Conservation (phyloP, 1,139 yeast genomes). For the Ogataea hybrid region DNA sequence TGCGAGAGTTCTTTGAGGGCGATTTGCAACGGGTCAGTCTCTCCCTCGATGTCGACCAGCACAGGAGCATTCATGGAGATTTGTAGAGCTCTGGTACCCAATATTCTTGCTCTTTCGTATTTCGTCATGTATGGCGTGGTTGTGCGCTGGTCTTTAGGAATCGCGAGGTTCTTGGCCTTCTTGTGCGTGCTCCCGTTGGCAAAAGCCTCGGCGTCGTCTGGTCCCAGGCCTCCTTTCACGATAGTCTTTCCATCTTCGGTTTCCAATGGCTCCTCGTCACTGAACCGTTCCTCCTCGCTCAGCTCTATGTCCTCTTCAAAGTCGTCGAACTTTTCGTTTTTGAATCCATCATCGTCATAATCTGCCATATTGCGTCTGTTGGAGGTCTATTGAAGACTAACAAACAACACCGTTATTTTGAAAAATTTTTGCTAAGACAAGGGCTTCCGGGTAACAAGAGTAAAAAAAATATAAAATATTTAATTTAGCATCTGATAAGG, state of each 20-base stretch:
- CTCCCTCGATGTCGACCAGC: conserved; percentile 96
- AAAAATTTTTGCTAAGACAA: conserved; percentile 7
- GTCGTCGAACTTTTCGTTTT: conserved; percentile 21
- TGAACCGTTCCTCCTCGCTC: conserved; percentile 35
- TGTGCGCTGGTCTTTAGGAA: conserved; percentile 81
- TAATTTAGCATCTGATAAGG: background rate
- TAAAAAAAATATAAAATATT: background rate
- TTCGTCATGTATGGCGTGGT: conserved; percentile 99
- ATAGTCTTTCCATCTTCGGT: conserved; percentile 72
- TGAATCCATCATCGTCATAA: conserved; percentile 36
- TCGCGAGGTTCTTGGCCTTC: conserved; percentile 75
- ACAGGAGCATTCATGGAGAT: conserved; percentile 98
- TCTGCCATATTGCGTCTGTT: conserved; percentile 40
- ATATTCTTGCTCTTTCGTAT: conserved; percentile 93
- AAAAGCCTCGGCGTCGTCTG: conserved; percentile 42
- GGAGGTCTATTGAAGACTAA: conserved; percentile 3
- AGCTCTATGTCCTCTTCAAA: conserved; percentile 26
- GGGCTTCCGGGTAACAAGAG: conserved; percentile 10
- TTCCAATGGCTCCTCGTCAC: conserved; percentile 38
- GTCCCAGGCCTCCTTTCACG: conserved; percentile 65
- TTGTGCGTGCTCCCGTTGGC: conserved; percentile 47
- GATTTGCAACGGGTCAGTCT: conserved; percentile 97
- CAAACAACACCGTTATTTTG: conserved; percentile 3
- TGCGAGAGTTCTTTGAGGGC: conserved; percentile 97
- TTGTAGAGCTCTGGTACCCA: conserved; percentile 95